A percentile compares a stretch with the other conserved stretches of the same genome.
These are phyloP conservation scores for Sparassis latifolia DNA, from an alignment of 1,284 basidiomycete species.

Conservation along the genomic window DNA sequence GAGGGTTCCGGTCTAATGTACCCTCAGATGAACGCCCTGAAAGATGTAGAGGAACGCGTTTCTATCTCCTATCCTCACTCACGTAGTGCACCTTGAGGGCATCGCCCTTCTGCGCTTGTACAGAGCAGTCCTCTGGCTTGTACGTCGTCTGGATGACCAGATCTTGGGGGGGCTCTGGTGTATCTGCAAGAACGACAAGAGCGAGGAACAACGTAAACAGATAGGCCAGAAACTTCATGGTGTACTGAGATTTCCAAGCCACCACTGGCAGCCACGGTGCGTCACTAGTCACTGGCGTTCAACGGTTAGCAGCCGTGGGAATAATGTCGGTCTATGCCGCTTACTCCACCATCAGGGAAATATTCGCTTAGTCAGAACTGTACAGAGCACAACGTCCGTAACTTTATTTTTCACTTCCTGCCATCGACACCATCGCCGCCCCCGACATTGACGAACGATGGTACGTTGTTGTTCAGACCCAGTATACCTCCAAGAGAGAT, in stretches of 20 bases:
- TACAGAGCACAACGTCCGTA: constrained; percentile 25
- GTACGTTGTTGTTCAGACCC: constrained; percentile 12
- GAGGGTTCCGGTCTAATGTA: constrained; percentile 62
- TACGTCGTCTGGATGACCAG: constrained; percentile 58
- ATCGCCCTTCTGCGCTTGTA: constrained; percentile 61
- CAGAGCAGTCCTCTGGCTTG: constrained; percentile 51
- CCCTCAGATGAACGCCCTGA: not conserved
- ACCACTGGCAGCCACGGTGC: no score
- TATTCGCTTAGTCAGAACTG: constrained; percentile 31
- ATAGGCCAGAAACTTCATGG: constrained; percentile 14
- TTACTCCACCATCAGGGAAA: not conserved
- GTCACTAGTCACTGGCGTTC: no score
- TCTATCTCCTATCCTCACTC: constrained; percentile 25
- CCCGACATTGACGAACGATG: constrained; percentile 27
- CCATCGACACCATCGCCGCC: constrained; percentile 23
- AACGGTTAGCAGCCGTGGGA: constrained; percentile 14
- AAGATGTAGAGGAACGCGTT: not conserved
- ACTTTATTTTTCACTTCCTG: constrained; percentile 30
- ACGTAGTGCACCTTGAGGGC: constrained; percentile 75
- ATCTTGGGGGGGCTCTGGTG: constrained; percentile 41
- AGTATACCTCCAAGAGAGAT: not conserved
- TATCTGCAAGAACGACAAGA: constrained; percentile 28
- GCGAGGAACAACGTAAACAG: constrained; percentile 35
- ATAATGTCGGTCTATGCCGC: not conserved
- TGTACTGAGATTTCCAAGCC: not conserved